Base-by-base conservation (phyloP, 139 green algal genomes). In the Volvox reticuliferus region DNA sequence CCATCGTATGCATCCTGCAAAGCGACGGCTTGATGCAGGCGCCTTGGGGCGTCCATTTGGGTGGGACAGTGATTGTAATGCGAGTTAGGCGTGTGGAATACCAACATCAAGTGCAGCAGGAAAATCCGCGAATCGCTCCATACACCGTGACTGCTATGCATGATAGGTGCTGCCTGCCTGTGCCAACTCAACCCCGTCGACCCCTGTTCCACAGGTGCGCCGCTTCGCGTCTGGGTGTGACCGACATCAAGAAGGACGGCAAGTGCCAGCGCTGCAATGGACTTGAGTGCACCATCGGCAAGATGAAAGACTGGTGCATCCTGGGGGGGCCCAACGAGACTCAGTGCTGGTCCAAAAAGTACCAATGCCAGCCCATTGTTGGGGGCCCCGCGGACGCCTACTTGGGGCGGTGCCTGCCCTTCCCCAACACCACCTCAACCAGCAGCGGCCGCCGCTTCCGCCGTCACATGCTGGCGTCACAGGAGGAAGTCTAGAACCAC, bases 271-370 rank as follows among this genome's bases (percentile, higher is more conserved):
- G 20, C 68, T 89, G 84, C 68, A 71, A 68, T 6, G 68, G 35
- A 68, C 16, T 12, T n/a, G 36, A 44, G 36, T 89, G 84, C 35
- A 30, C 21, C 1, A 65, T 65, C 33, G 82, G 33, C 65, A 65
- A 65, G 21, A 79, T 62, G 65, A 79, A 79, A 62, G 82, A 88
- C 65, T 26, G 79, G 32, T 88, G 82, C 82, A 36, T 65, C 65
- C 65, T 79, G 65, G 61, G 28, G 28, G 30, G 55, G 17, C 35
- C 62, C 62, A 44, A 16, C 0, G 20, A 1, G 16, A 86, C 73
- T 65, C 65, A 88, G 33, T 88, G 82, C 82, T 67, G 20, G 63
- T 1, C 63, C 33, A 79, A 79, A 13, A 88, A 88, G 82, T 79
- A 79, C 61, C 3, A 76, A 62, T 87, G 81, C 61, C 61, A 33